Evolutionary conservation across 2,329 filamentous ascomycete genomes (phyloP).

Genomic region (Colletotrichum noveboracense): DNA sequence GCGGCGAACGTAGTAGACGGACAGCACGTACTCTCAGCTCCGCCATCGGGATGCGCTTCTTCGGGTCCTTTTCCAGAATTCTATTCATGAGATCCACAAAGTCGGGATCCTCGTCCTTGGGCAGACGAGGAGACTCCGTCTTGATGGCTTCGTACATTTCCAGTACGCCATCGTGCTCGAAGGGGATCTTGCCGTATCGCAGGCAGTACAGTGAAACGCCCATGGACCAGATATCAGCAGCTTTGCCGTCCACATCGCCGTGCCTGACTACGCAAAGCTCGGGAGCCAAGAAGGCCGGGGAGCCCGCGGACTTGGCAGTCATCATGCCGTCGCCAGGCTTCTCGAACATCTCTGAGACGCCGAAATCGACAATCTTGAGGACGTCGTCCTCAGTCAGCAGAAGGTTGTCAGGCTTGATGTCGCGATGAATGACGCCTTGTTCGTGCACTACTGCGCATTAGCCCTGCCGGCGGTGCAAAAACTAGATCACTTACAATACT

Average conservation of each 20-base stretch:
- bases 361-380: constrained; percentile 98
- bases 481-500: constrained; percentile 71
- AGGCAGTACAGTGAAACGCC: constrained; percentile 94
- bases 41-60: constrained; percentile 81
- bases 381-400: constrained; percentile 88
- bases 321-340: constrained; percentile 79
- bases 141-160: constrained; percentile 92
- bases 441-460: constrained; percentile 70
- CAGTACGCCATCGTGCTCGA: constrained; percentile 77
- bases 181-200: constrained; percentile 86
- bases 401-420: constrained; percentile 98
- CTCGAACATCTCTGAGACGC: constrained; percentile 98
- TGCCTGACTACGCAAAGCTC: constrained; percentile 89
- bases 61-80: constrained; percentile 84
- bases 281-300: constrained; percentile 91
- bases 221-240: constrained; percentile 98
- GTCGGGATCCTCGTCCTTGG: constrained; percentile 66
- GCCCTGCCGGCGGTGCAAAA: background rate
- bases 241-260: constrained; percentile 84
- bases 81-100: constrained; percentile 77
- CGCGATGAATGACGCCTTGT: constrained; percentile 92
- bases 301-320: constrained; percentile 91
- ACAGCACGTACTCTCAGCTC: constrained; percentile 74
- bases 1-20: background rate
- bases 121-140: constrained; percentile 67